Base-by-base conservation (phyloP, 1,139 yeast species). In the Lodderomyces orthopsilosis region DNA sequence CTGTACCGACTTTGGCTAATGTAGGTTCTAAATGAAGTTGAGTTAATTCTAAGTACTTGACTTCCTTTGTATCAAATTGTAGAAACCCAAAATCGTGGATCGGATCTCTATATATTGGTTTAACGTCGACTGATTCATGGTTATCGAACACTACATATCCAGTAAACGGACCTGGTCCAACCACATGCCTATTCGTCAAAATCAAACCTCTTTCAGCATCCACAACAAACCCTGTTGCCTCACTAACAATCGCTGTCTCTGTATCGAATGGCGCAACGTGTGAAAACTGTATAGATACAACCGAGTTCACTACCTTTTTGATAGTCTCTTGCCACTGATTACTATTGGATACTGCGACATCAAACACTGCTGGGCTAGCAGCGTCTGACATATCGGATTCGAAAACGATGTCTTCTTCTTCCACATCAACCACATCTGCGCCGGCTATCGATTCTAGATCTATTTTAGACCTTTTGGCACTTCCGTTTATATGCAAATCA, bases 151-250 rank as follows among this genome's bases (percentile, higher is more conserved):
- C 91, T 0, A 89, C 95, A 56, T 85, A 88, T 1, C 97, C 96
- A 38, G 82, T 77, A 59, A 91, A 89, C 1, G 96, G 96, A 8
- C 97, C 96, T 0, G 96, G 90, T 1, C 96, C 96, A 35, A 90
- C 96, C 38, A 90, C 97, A 59, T 90, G 97, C 61, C 96, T 78
- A 65, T 91, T 91, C 12, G 97, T 91, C 59, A 91, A 73, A 47
- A 91, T 89, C 49, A 89, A 76, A 8, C 98, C 98, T 35, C 79
- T 64, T 44, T 75, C 70, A 3, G 91, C 75, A 61, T 91, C 97
- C 10, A 91, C 97, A n/a, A 91, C 89, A 61, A 91, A 90, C 6
- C 97, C 98, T 1, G 96, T 88, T 14, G 97, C 97, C 61, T 90
- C 95, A 49, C 94, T 83, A 17, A 85, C 90, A 33, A 85, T 65